Conservation (phyloP, 2,329 filamentous ascomycete species). For the Aspergillus sp. region DNA sequence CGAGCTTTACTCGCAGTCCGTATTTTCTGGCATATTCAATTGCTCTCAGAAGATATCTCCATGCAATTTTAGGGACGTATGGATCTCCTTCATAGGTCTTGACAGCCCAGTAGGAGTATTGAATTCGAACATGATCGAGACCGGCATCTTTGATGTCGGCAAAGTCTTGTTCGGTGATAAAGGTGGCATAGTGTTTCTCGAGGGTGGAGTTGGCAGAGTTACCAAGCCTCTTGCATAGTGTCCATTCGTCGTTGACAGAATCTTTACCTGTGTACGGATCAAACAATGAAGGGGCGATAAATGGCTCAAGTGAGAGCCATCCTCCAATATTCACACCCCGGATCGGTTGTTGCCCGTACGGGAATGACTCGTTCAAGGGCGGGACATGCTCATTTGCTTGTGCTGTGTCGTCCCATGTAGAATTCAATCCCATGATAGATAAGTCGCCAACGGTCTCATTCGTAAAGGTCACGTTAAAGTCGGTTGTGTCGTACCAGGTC, state of each 20-base stretch:
- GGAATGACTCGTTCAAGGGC: conserved; percentile 69
- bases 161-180: conserved; percentile 81
- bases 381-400: conserved; percentile 76
- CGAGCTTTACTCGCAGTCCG: conserved; percentile 86
- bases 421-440: conserved; percentile 84
- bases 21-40: conserved; percentile 95
- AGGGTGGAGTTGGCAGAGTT: conserved; percentile 60
- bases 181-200: conserved; percentile 89
- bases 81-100: conserved; percentile 79
- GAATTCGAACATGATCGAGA: conserved; percentile 94
- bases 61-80: conserved; percentile 80
- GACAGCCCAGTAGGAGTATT: conserved; percentile 92
- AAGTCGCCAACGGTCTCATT: conserved; percentile 76
- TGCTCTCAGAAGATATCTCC: conserved; percentile 85
- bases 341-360: conserved; percentile 73
- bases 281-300: conserved; percentile 92
- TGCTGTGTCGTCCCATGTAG: conserved; percentile 77
- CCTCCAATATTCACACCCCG: conserved; percentile 90
- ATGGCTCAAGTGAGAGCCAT: conserved; percentile 90
- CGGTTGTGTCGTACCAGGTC: conserved; percentile 81
- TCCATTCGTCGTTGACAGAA: conserved; percentile 83
- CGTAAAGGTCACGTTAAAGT: conserved; percentile 95
- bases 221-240: conserved; percentile 67
- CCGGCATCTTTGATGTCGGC: conserved; percentile 79
- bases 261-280: conserved; percentile 55